Percentiles rank a stretch among this genome's conserved stretches.
phyloP scores from a whole-genome alignment of 73 alveolate genomes.

The Stentor roeselii region DNA sequence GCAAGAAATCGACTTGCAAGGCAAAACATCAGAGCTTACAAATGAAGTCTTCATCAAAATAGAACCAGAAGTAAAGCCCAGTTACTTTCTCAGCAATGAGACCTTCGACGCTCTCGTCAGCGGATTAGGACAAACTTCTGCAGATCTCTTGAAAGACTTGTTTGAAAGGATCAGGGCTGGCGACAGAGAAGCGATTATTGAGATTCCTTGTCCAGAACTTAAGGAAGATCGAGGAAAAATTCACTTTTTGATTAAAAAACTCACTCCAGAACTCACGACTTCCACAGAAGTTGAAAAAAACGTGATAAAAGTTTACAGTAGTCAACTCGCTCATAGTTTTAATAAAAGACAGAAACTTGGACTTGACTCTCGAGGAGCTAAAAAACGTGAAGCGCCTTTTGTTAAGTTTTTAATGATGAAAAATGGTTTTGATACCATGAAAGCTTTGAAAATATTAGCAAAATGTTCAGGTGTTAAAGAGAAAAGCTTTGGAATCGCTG shows the following conservation, averaged over 20 bases:
- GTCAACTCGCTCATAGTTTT: constrained; percentile 28
- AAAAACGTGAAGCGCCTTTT: constrained; percentile 24
- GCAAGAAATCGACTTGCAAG: constrained; percentile 86
- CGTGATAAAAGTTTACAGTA: constrained; percentile 32
- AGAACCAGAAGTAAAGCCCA: constrained; percentile 43
- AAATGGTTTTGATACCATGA: constrained; percentile 84
- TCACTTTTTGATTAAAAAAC: constrained; percentile 57
- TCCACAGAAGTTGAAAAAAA: constrained; percentile 54
- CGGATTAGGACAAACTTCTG: constrained; percentile 49
- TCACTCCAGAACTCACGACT: constrained; percentile 55
- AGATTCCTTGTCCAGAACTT: constrained; percentile 41
- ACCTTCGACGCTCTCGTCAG: constrained; percentile 25
- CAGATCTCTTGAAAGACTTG: constrained; percentile 38
- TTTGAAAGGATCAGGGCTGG: constrained; percentile 56
- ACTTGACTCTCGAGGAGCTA: constrained; percentile 27
- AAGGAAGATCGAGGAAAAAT: constrained; percentile 55
- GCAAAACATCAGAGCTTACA: constrained; percentile 67
- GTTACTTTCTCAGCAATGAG: constrained; percentile 43
- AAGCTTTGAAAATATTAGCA: constrained; percentile 83
- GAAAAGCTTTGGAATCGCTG: constrained; percentile 85
- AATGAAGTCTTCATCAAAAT: constrained; percentile 48
- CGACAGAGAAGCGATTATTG: constrained; percentile 39
- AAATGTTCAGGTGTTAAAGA: constrained; percentile 72
- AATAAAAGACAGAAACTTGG: constrained; percentile 64
- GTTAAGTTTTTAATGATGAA: constrained; percentile 78